Evolutionary conservation across 306 rosid species (phyloP).

Genomic region (Acacia melanoxylon): DNA sequence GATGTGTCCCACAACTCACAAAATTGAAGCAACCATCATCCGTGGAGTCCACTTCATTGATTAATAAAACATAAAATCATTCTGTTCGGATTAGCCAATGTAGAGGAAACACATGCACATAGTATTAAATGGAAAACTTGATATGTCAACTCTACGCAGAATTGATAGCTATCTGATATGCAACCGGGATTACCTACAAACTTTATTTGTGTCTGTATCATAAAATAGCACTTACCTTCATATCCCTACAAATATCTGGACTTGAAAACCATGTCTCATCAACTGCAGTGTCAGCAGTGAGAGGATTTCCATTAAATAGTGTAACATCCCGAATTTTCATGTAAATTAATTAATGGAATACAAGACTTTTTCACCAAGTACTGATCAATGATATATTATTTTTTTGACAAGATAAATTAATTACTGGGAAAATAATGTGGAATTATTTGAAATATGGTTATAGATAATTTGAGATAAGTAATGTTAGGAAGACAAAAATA

Average conservation of each 20-base stretch:
- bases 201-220: neutral
- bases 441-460: too few species aligned
- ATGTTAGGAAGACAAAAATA: too few species aligned
- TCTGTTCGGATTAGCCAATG: neutral
- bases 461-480: too few species aligned
- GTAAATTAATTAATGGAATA: too few species aligned
- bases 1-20: neutral
- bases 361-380: too few species aligned
- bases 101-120: neutral
- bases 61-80: neutral
- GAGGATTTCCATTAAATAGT: neutral
- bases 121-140: neutral
- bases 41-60: neutral
- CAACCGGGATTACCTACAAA: neutral
- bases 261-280: slow-evolving; percentile 18
- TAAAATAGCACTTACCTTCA: neutral
- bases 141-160: neutral
- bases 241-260: neutral
- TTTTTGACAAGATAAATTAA: too few species aligned
- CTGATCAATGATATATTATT: too few species aligned
- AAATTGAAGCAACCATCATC: neutral
- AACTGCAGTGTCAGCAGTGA: neutral
- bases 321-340: too few species aligned
- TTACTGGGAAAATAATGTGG: too few species aligned
- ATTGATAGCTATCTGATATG: neutral